Base-by-base conservation (phyloP, 2,329 filamentous ascomycete genomes). In the Penicillium sp. region DNA sequence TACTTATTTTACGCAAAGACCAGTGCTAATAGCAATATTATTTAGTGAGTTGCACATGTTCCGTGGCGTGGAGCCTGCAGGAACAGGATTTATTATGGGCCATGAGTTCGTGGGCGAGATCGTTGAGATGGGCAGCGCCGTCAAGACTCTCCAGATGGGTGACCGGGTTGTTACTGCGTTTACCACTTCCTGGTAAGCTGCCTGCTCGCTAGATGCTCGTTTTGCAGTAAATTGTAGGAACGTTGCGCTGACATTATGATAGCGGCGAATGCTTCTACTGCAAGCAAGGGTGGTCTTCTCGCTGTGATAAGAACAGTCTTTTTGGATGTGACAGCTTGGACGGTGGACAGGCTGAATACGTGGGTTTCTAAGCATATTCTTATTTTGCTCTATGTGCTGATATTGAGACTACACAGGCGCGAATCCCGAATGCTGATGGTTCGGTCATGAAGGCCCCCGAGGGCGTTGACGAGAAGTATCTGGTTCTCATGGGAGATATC, bases 401-500 rank as follows among this genome's bases (percentile, higher is more conserved):
- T 65, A 49, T 64, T 65, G 13, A 41, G 66, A 70, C 41, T 65
- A 65, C 67, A 46, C 68, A 80, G 70, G 77, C 92, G 49, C 86
- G 90, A 34, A 82, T 96, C 15, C 92, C 92, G 0, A 77, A 87
- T 52, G 91, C 91, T 12, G 91, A 96, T 66, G 85, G 85, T 35
- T 95, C 90, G 1, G 83, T 87, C n/a, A 82, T 91, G 67, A 87
- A 86, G 65, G 87, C 90, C 0, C 88, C 89, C 0, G 73, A 83
- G 2, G 83, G 81, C 9, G 87, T 95, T 55, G 83, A 87, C 21
- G 87, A 93, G 62, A 82, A 88, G 60, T 85, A 85, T 35, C 79
- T 95, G 46, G 85, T 95, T 7, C 81, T 96, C 27, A 96, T 96
- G 91, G 91, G 90, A 16, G 91, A 96, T 68, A 95, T 96, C 65